phyloP scores from a whole-genome alignment of 2,329 filamentous ascomycete species.

The Helicocarpus griseus region DNA sequence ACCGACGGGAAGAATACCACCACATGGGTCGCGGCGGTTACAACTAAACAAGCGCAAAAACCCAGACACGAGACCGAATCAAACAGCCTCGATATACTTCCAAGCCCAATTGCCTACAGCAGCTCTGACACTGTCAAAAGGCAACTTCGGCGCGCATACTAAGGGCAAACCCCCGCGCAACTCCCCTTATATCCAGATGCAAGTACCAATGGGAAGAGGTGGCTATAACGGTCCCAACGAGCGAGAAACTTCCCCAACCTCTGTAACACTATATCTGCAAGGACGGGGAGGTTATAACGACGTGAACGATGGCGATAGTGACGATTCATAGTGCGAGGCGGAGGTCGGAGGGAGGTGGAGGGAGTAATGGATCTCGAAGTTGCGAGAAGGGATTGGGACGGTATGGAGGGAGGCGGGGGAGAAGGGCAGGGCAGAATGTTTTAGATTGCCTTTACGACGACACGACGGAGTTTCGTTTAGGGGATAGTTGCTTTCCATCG shows the following conservation, averaged over 20 bases:
- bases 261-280: slow-evolving; percentile 11
- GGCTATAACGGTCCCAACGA: slow-evolving; percentile 21
- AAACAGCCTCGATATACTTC: not conserved
- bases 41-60: not conserved
- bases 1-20: not conserved
- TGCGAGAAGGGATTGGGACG: not conserved
- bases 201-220: slow-evolving; percentile 26
- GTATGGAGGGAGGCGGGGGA: not conserved
- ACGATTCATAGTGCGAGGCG: slow-evolving; percentile 8
- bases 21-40: slow-evolving; percentile 5
- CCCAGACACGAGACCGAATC: not conserved
- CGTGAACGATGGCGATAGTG: slow-evolving; percentile 13
- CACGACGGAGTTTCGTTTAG: slow-evolving; percentile 1
- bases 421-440: not conserved
- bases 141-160: not conserved
- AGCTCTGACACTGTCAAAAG: not conserved
- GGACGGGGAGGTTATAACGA: slow-evolving; percentile 28
- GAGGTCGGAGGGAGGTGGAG: not conserved
- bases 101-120: not conserved
- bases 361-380: not conserved
- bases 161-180: not conserved
- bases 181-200: not conserved
- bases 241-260: slow-evolving; percentile 4
- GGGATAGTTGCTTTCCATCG: not conserved
- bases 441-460: not conserved